Base-by-base conservation (phyloP, 2,329 filamentous ascomycete species). In the Cordyceps fumosorosea region DNA sequence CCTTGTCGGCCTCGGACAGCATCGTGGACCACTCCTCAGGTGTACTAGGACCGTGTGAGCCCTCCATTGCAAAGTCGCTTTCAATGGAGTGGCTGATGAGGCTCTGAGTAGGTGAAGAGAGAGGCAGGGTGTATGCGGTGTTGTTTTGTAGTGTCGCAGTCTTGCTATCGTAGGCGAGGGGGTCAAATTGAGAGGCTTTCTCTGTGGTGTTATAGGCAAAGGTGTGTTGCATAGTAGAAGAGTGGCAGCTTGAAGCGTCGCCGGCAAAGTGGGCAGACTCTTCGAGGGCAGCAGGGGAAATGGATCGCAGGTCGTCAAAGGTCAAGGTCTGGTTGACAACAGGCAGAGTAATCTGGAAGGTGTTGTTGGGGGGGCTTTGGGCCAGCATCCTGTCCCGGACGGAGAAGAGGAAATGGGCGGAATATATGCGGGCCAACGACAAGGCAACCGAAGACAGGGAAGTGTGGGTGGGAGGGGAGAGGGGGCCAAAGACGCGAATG, bases 171-270 rank as follows among this genome's bases (percentile, higher is more conserved):
- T 42, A 47, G 24, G 44, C 53, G 26, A 62, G 18, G 26, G 50
- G 20, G 18, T 61, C 61, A 34, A 58, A 51, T 12, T 64, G 65
- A 7, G 57, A 37, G 26, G 65, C 54, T 2, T 54, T 55, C 32
- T 60, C 50, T 18, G 63, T 48, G 56, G 64, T 62, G 53, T 63
- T 63, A n/a, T 67, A 56, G 16, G 63, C 52, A 16, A 63, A 60
- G n/a, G 65, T 60, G 6, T 60, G 64, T 6, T 52, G 60, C 60
- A 56, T 62, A 44, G 64, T 32, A 64, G 60, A 55, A 76, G n/a
- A n/a, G n/a, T 78, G 10, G 73, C 82, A 47, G 79, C 76, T 1
- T 78, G 76, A 11, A 78, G 79, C 40, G 79, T 82, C 5, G 71
- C 80, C 11, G 80, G 80, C 29, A 77, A 78, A 5, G 69, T 80